These are phyloP conservation scores for Peronospora destructor DNA, from an alignment of 352 stramenopile species.

Conservation along the genomic window DNA sequence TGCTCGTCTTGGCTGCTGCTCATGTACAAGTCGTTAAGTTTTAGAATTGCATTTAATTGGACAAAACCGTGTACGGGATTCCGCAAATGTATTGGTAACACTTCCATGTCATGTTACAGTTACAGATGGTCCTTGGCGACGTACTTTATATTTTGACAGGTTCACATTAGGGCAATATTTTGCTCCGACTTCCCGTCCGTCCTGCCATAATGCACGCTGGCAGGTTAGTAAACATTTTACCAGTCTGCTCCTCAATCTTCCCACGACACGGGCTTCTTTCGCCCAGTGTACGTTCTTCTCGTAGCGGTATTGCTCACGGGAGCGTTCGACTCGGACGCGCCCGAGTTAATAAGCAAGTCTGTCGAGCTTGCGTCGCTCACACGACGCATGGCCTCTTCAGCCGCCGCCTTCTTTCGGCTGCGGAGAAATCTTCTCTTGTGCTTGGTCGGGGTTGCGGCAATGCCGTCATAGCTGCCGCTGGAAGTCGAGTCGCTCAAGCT, in stretches of 20 bases:
- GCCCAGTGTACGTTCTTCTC: conserved; percentile 61
- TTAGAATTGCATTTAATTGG: background rate
- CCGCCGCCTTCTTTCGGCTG: conserved; percentile 30
- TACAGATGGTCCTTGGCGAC: too few relatives aligned
- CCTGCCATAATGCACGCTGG: conserved; percentile 7
- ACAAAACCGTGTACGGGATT: background rate
- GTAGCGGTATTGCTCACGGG: conserved; percentile 6
- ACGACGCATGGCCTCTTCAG: conserved; percentile 28
- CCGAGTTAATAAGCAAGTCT: conserved; percentile 30
- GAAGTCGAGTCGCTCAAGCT: conserved; percentile 47
- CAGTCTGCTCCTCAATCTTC: conserved; percentile 37
- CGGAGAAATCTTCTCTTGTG: conserved; percentile 41
- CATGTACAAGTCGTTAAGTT: too few relatives aligned
- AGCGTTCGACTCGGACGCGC: conserved; percentile 27
- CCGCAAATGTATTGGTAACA: too few relatives aligned
- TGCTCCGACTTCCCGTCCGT: conserved; percentile 6
- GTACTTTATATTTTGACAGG: too few relatives aligned
- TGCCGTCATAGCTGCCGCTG: conserved; percentile 37
- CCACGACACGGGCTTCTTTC: conserved; percentile 77
- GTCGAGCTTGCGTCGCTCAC: conserved; percentile 30
- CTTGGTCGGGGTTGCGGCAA: conserved; percentile 23
- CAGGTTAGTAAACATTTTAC: background rate
- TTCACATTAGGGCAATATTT: too few relatives aligned
- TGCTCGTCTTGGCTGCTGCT: conserved; percentile 17
- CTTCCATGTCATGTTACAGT: too few relatives aligned